These are phyloP conservation scores for Choanephora cucurbitarum DNA, from an alignment of 371 early-diverging fungal genomes.

Conservation along the genomic window DNA sequence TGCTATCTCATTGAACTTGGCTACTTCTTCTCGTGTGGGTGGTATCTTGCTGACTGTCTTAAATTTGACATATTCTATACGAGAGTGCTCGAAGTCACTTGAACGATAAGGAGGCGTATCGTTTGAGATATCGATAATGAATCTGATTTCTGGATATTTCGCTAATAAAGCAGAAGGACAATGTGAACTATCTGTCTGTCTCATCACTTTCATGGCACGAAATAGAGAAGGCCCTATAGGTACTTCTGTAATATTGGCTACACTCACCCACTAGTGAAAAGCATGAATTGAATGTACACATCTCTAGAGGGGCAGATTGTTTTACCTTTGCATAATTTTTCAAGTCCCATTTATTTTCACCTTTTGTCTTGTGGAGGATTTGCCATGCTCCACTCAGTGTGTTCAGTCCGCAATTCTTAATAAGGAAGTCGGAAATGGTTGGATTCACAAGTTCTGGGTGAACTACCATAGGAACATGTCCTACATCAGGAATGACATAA, in stretches of 20 bases:
- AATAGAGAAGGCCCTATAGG: conserved; percentile 59
- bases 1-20: conserved; percentile 54
- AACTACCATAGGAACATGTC: conserved; percentile 70
- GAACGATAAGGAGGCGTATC: conserved; percentile 68
- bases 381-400: conserved; percentile 67
- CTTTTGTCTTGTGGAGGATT: conserved; percentile 54
- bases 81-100: conserved; percentile 60
- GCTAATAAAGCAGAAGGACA: conserved; percentile 63
- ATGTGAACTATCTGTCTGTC: conserved; percentile 67
- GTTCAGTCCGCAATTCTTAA: conserved; percentile 61
- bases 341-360: conserved; percentile 70
- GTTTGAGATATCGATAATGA: conserved; percentile 55
- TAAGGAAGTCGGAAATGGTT: conserved; percentile 65
- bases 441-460: conserved; percentile 67
- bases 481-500: conserved; percentile 63
- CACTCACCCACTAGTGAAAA: conserved; percentile 50
- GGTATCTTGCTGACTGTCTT: conserved; percentile 72
- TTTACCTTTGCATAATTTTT: conserved; percentile 70
- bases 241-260: conserved; percentile 51
- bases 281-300: neutral
- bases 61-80: conserved; percentile 63
- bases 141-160: conserved; percentile 64
- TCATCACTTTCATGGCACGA: conserved; percentile 65
- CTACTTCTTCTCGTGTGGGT: conserved; percentile 61
- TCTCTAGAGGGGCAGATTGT: neutral